A percentile compares a stretch with the other conserved stretches of the same genome.
Conservation (phyloP, 352 stramenopile genomes). For the Phytophthora melonis region DNA sequence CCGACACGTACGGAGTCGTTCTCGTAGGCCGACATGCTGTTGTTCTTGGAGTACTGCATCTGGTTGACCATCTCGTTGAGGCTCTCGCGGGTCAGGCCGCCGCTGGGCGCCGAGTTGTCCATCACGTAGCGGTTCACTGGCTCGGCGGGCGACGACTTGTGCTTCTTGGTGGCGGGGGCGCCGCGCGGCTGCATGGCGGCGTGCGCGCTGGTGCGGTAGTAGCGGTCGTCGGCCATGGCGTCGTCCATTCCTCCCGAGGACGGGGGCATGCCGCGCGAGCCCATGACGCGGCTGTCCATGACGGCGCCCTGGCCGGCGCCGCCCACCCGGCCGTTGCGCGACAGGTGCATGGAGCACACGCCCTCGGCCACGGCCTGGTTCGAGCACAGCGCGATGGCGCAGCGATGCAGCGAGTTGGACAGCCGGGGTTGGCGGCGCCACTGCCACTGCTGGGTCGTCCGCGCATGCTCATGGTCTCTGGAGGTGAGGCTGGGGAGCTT, state of each 20-base stretch:
- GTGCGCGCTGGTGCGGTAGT: slow-evolving; percentile 60
- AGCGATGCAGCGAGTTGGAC: slow-evolving; percentile 76
- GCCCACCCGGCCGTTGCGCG: slow-evolving; percentile 43
- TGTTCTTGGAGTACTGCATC: slow-evolving; percentile 59
- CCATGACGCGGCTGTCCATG: slow-evolving; percentile 29
- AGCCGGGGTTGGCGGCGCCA: slow-evolving; percentile 28
- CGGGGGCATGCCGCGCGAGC: slow-evolving; percentile 14
- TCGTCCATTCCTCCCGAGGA: slow-evolving; percentile 33
- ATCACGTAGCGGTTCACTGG: slow-evolving; percentile 57
- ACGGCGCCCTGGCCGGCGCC: slow-evolving; percentile 10
- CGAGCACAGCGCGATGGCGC: slow-evolving; percentile 80
- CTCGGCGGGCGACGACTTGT: slow-evolving; percentile 63
- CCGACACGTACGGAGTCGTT: slow-evolving; percentile 69
- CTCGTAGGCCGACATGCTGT: slow-evolving; percentile 60
- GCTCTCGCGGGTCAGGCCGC: slow-evolving; percentile 64
- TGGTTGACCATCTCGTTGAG: slow-evolving; percentile 61
- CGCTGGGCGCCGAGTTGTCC: slow-evolving; percentile 23
- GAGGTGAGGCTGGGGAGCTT: slow-evolving; percentile 11
- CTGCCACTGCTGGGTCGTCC: slow-evolving; percentile 28
- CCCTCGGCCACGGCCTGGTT: slow-evolving; percentile 79
- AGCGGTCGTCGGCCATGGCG: slow-evolving; percentile 54
- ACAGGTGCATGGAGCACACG: slow-evolving; percentile 82
- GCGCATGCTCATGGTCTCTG: slow-evolving; percentile 32
- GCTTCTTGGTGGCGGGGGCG: slow-evolving; percentile 63
- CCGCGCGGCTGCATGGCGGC: slow-evolving; percentile 65